These are phyloP conservation scores for Rhizopus stolonifer DNA, from an alignment of 371 early-diverging fungal species.

Conservation along the genomic window DNA sequence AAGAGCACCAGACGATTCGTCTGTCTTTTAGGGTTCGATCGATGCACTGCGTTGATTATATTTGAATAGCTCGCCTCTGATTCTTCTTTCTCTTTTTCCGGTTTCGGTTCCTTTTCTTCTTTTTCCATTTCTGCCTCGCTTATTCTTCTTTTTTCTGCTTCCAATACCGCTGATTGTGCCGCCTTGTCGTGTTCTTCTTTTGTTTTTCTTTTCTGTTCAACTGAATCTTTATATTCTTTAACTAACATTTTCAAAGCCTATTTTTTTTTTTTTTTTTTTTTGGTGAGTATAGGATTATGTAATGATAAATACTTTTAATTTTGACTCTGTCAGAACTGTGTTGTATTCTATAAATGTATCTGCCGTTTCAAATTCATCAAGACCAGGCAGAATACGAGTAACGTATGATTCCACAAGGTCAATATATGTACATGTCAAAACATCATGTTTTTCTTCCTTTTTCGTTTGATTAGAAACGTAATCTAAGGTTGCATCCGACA, in stretches of 20 bases:
- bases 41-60: not conserved
- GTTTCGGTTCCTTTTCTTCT: conserved; percentile 8
- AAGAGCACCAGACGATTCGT: not conserved
- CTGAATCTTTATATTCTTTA: conserved; percentile 12
- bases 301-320: conserved; percentile 33
- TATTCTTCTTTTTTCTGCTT: conserved; percentile 14
- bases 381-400: conserved; percentile 26
- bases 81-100: not conserved
- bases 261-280: not conserved
- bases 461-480: conserved; percentile 12
- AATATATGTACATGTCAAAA: conserved; percentile 12
- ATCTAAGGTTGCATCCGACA: conserved; percentile 30
- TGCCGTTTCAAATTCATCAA: conserved; percentile 43
- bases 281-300: not conserved
- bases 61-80: not conserved
- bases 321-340: conserved; percentile 25
- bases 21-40: not conserved
- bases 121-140: conserved; percentile 7
- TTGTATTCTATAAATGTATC: conserved; percentile 41
- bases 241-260: conserved; percentile 17
- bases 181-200: conserved; percentile 11
- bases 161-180: conserved; percentile 8
- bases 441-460: conserved; percentile 11
- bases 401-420: conserved; percentile 33
- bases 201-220: conserved; percentile 5